These are phyloP conservation scores for Furcasterigmium sp. DNA, from an alignment of 2,329 filamentous ascomycete species.

Conservation along the genomic window DNA sequence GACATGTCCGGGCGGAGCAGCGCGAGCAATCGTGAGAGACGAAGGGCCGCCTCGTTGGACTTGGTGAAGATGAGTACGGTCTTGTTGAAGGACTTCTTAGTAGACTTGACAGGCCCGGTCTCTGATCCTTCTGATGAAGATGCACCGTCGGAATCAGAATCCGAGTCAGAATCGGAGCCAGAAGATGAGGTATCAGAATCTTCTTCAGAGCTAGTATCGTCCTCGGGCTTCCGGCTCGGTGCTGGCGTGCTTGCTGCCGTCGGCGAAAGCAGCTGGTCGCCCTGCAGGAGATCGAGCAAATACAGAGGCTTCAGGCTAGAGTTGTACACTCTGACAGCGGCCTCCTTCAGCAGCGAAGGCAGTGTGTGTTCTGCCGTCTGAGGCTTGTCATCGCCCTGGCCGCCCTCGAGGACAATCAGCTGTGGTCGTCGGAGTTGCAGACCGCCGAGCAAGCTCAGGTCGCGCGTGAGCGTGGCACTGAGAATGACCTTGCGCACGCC, in stretches of 20 bases:
- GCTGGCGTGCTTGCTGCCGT: conserved; percentile 12
- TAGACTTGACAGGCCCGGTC: conserved; percentile 17
- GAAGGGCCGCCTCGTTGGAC: conserved; percentile 82
- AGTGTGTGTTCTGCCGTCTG: conserved; percentile 45
- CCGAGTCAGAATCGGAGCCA: conserved; percentile 26
- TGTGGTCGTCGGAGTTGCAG: conserved; percentile 69
- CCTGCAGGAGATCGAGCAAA: conserved; percentile 69
- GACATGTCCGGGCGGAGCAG: conserved; percentile 58
- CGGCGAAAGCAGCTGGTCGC: conserved; percentile 36
- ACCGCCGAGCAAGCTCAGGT: conserved; percentile 72
- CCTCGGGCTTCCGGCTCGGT: conserved; percentile 13
- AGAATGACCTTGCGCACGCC: conserved; percentile 76
- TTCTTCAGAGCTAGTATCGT: conserved; percentile 27
- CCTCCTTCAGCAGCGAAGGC: conserved; percentile 59
- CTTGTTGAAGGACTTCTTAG: conserved; percentile 23
- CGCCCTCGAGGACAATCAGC: conserved; percentile 67
- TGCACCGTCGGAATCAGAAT: conserved; percentile 25
- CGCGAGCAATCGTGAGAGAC: conserved; percentile 73
- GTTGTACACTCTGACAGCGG: conserved; percentile 63
- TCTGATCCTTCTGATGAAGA: conserved; percentile 22
- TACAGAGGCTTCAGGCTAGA: conserved; percentile 75
- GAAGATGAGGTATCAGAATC: conserved; percentile 26
- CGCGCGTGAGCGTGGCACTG: conserved; percentile 87
- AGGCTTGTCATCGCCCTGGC: conserved; percentile 29
- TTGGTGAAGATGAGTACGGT: conserved; percentile 80